Evolutionary conservation across 139 green algal species (phyloP), one percentile per base, ranked within the genome.

Genomic region (Bryopsis sp.): DNA sequence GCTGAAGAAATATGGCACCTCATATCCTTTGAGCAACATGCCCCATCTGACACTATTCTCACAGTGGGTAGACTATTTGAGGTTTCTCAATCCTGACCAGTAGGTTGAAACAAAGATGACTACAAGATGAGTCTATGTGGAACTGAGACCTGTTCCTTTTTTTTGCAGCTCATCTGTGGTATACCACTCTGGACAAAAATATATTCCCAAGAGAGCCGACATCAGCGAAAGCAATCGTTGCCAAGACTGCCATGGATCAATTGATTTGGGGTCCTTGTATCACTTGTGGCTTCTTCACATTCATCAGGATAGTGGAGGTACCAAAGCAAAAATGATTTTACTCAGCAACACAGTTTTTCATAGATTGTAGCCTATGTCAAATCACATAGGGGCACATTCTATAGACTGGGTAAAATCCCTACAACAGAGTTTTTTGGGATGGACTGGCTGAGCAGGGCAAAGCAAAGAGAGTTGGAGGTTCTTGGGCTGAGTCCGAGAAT

Each of bases 231-330:
- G 68, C 68, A 4, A 74, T 74, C 58, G 22, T 68, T 4, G 4
- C 38, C 8, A 74, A 74, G 58, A 74, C 54, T 11, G 62, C 36
- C 11, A 22, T 69, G 33, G 62, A 69, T 22, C 62, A 69, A 57
- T n/a, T 69, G 11, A 28, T 69, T 36, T 69, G 62, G 62, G 62
- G 35, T 34, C 62, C 62, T 57, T 58, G 48, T 26, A 57, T 69
- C n/a, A 69, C 35, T 57, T 69, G 62, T 57, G 62, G 48, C 3
- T 69, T 69, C 37, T 69, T 69, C 37, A 57, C 62, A 35, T 69
- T 69, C 26, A 54, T 48, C 43, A 35, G 43, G 28, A 67, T 29
- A 15, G 5, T 67, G 24, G n/a, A 67, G 28, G 59, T 43, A 50
- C 15, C 15, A 11, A 19, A 29, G 33, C 31, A 61, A 61, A 29